Conservation (phyloP, 164 flowering plant species). For the Umbellularia californica region DNA sequence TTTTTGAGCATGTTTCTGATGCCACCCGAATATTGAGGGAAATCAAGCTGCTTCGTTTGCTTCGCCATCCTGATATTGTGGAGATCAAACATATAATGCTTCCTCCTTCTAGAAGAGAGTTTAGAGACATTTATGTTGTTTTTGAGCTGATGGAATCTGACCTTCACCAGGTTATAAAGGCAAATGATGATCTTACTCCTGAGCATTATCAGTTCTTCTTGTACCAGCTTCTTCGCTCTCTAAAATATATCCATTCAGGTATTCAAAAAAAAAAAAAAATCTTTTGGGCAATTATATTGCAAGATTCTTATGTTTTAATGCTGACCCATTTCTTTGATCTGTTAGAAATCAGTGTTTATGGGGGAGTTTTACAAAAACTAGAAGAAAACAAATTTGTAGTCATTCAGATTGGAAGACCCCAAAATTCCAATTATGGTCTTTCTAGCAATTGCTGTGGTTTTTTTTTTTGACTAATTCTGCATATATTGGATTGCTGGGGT, state of each 20-base stretch:
- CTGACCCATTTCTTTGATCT: too few species aligned
- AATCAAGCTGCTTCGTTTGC: conserved; percentile 78
- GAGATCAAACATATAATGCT: conserved; percentile 87
- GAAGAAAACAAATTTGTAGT: too few species aligned
- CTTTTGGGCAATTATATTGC: too few species aligned
- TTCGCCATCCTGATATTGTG: conserved; percentile 75
- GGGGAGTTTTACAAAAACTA: too few species aligned
- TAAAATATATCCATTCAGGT: conserved; percentile 86
- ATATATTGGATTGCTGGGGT: too few species aligned
- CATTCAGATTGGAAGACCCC: too few species aligned
- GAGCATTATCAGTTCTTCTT: conserved; percentile 77
- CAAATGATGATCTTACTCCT: conserved; percentile 79
- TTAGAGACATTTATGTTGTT: conserved; percentile 83
- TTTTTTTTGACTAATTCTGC: too few species aligned
- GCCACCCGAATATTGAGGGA: conserved; percentile 87
- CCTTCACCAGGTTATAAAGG: conserved; percentile 85
- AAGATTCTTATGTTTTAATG: too few species aligned
- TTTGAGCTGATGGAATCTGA: conserved; percentile 96
- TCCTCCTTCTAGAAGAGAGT: conserved; percentile 81
- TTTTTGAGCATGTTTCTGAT: conserved; percentile 90
- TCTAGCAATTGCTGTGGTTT: too few species aligned
- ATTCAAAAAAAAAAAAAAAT: too few species aligned
- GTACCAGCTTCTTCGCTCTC: conserved; percentile 84
- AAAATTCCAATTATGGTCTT: too few species aligned
- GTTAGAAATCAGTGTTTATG: too few species aligned